Base-by-base conservation (phyloP, 2,329 filamentous ascomycete species). In the Ilyonectria sp. region DNA sequence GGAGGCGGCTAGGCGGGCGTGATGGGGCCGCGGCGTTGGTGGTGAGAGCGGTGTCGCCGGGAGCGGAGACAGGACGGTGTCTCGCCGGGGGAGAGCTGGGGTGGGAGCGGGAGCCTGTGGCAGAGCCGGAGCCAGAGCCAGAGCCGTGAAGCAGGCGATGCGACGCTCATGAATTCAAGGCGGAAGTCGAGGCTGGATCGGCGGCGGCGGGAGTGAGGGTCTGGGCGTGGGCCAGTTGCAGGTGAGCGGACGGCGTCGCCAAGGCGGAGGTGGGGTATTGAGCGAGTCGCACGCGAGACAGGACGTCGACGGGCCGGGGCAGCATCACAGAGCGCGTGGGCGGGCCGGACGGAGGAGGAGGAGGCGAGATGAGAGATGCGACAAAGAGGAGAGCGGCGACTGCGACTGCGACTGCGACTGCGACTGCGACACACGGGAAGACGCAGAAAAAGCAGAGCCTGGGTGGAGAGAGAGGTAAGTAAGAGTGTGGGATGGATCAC, bases 111-210 rank as follows among this genome's bases (percentile, higher is more conserved):
- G 57, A 69, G 64, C 33, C 55, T 40, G 11, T 40, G 37, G 37
- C 63, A 60, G 69, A 64, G 53, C 60, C 49, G 29, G 61, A 52
- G 47, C 29, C 57, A 68, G 71, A 59, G 65, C 63, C 49, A 68
- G 71, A 59, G 65, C 63, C 49, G 70, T 67, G 33, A 56, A 71
- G 61, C 60, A 64, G 67, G 67, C 54, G 69, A 75, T 63, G 68
- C 74, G 65, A 68, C 71, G 60, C 63, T 74, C 74, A 75, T 75
- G 73, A 74, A 73, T 68, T 58, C 67, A 58, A 69, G 63, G 62
- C 50, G 60, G n/a, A 31, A 53, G 19, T 33, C 47, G 47, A 55
- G 57, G 53, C 56, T 58, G 68, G 26, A 50, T 55, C 43, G 61
- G 63, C 40, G n/a, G 40, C 43, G 61, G 63, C 40, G n/a, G 40